A percentile compares a stretch with the other conserved stretches of the same genome.
Evolutionary conservation across 23 red algal genomes (phyloP).

Genomic region (Pyropia haitanensis): DNA sequence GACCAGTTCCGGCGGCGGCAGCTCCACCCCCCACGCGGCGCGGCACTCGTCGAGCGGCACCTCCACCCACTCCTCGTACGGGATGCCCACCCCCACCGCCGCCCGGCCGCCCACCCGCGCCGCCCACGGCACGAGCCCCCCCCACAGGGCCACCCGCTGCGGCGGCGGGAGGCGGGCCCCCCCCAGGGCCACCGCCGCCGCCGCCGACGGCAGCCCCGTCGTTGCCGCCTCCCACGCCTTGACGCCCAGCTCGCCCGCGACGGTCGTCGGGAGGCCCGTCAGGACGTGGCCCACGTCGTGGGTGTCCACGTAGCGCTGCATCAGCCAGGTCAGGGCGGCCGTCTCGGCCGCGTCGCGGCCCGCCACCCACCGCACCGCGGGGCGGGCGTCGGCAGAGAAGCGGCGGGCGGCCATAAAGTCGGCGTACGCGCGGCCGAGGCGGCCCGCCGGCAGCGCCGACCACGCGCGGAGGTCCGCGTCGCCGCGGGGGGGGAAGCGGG

Average conservation of each 20-base stretch:
- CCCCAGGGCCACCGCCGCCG: constrained; percentile 8
- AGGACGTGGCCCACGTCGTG: constrained; percentile 96
- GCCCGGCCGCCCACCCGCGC: constrained; percentile 14
- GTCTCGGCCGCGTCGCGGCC: constrained; percentile 19
- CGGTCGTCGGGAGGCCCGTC: constrained; percentile 55
- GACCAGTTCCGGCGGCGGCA: neutral
- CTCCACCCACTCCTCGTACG: constrained; percentile 63
- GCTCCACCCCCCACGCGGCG: constrained; percentile 15
- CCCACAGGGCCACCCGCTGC: constrained; percentile 15
- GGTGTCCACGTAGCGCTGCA: constrained; percentile 83
- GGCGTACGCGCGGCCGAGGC: constrained; percentile 69
- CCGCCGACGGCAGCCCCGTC: constrained; percentile 68
- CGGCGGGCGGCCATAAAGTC: constrained; percentile 48
- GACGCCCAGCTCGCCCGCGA: constrained; percentile 72
- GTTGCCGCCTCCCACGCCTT: constrained; percentile 84
- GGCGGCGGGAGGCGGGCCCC: neutral
- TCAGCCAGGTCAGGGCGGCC: constrained; percentile 19
- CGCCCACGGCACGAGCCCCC: constrained; percentile 69
- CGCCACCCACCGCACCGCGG: constrained; percentile 46
- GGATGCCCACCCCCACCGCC: constrained; percentile 35
- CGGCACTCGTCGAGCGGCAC: constrained; percentile 42
- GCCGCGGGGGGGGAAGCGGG: constrained; percentile 37
- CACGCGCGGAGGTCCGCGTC: constrained; percentile 1
- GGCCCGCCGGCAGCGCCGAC: constrained; percentile 9
- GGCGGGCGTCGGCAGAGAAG: constrained; percentile 42